Percentiles rank a stretch among this genome's conserved stretches.
These are phyloP conservation scores for Solanum gracilifrons DNA, from an alignment of 257 asterid genomes.

Conservation along the genomic window DNA sequence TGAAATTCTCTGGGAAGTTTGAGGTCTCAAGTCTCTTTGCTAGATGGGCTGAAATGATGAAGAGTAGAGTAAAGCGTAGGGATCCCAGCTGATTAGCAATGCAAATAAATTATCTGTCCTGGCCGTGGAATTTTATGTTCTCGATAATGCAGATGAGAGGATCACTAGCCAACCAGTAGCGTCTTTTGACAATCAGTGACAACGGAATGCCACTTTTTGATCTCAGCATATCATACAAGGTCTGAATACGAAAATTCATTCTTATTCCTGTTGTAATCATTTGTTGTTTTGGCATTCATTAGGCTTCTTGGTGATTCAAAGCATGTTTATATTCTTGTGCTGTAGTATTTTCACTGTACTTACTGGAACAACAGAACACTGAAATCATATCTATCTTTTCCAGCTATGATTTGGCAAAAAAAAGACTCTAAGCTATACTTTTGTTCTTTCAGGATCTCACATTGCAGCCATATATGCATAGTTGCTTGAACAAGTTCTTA, in stretches of 20 bases:
- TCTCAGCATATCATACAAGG: neutral
- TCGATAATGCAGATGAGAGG: neutral
- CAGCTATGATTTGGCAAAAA: neutral
- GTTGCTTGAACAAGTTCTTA: neutral
- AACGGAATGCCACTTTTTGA: too few species aligned
- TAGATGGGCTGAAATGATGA: conserved; percentile 49
- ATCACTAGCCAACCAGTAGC: neutral
- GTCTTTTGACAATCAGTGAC: neutral
- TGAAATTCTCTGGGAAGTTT: conserved; percentile 47
- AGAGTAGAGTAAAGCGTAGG: conserved; percentile 18
- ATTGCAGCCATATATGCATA: neutral
- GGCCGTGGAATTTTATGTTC: neutral
- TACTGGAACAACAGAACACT: neutral
- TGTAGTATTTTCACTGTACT: neutral
- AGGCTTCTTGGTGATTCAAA: neutral
- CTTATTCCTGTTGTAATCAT: neutral
- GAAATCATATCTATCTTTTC: neutral
- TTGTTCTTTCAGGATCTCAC: neutral
- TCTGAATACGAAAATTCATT: neutral
- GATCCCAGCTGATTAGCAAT: neutral
- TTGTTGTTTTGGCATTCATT: neutral
- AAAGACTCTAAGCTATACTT: neutral
- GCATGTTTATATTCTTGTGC: neutral
- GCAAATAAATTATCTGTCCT: neutral
- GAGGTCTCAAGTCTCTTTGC: conserved; percentile 38